Evolutionary conservation across 108 stramenopile genomes (phyloP).

Genomic region (Skeletonema costatum): DNA sequence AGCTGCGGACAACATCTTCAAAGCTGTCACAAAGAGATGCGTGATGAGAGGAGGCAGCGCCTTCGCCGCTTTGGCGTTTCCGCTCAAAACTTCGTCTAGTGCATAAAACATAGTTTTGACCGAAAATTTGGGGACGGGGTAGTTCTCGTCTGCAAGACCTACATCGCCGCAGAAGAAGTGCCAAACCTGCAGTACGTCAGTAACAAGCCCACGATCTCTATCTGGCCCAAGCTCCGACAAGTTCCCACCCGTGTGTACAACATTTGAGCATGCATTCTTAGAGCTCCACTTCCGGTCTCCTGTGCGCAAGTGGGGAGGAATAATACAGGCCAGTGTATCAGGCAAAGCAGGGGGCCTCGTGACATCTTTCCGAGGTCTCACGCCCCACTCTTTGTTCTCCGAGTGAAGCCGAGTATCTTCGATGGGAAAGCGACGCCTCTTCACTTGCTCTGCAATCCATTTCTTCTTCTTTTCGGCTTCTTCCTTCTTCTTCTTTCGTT

Average conservation of each 20-base stretch:
- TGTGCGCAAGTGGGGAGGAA: constrained; percentile 34
- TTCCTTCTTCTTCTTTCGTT: constrained; percentile 21
- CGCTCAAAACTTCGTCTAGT: constrained; percentile 63
- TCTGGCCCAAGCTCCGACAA: constrained; percentile 22
- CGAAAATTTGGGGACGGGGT: constrained; percentile 61
- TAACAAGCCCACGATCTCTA: constrained; percentile 49
- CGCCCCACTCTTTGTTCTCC: constrained; percentile 80
- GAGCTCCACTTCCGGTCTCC: constrained; percentile 23
- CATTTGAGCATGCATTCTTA: neutral
- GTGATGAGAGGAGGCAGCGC: constrained; percentile 76
- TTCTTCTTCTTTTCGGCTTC: constrained; percentile 40
- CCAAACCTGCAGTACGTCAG: constrained; percentile 74
- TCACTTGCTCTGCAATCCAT: constrained; percentile 61
- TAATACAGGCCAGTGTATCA: constrained; percentile 34
- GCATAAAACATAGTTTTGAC: constrained; percentile 71
- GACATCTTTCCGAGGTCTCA: constrained; percentile 56
- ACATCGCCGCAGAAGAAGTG: constrained; percentile 87
- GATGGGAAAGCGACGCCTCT: constrained; percentile 79
- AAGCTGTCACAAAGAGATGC: constrained; percentile 70
- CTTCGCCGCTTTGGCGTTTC: constrained; percentile 62
- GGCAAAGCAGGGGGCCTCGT: constrained; percentile 62
- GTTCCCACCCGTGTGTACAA: constrained; percentile 13
- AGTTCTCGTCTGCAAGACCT: constrained; percentile 41
- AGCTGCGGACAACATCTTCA: constrained; percentile 59
- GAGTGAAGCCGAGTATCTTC: constrained; percentile 74